Evolutionary conservation across 208 protist species (phyloP), one percentile per base, ranked within the genome.

Genomic region (Leishmania arabica): DNA sequence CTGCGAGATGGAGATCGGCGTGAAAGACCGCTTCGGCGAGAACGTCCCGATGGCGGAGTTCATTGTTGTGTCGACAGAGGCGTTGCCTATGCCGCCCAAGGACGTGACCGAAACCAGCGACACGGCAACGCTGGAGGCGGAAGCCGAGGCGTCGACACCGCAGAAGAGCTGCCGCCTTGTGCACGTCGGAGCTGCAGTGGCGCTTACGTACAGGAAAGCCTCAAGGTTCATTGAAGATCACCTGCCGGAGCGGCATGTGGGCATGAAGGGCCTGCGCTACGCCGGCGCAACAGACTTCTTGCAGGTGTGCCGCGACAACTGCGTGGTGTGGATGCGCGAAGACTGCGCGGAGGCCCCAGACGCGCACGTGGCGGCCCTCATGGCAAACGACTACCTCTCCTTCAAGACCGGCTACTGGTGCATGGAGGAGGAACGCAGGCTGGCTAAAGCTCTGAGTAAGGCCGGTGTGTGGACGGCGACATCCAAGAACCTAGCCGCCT

Each of bases 351-450:
- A 62, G 8, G 71, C 65, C 58, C 76, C 87, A 27, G 49, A 70
- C 31, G 42, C 72, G 42, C 74, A 78, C 34, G 85, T 86, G 75
- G 72, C 85, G 11, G 76, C 84, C 62, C 81, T 87, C 11, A 37
- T 94, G 79, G 49, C 66, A 21, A 47, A 80, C 47, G 71, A 95
- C 79, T 95, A 90, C 82, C 81, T 87, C 53, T 90, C 88, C 70
- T 95, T 95, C 83, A 66, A 83, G 71, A 91, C 90, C 4, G 91
- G 88, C 66, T 96, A 95, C 82, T 71, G 94, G 40, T 96, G 95
- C 83, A 85, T 95, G 68, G 73, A 90, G 64, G 79, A 87, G 65
- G 86, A 95, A 77, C 34, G 72, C 3, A 62, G 42, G 1, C 84
- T 92, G 51, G 77, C 65, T 54, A 51, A 60, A 17, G 83, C 49